A percentile compares a stretch with the other conserved stretches of the same genome.
These are phyloP conservation scores for Emmonsia crescens DNA, from an alignment of 2,329 filamentous ascomycete genomes.

Conservation along the genomic window DNA sequence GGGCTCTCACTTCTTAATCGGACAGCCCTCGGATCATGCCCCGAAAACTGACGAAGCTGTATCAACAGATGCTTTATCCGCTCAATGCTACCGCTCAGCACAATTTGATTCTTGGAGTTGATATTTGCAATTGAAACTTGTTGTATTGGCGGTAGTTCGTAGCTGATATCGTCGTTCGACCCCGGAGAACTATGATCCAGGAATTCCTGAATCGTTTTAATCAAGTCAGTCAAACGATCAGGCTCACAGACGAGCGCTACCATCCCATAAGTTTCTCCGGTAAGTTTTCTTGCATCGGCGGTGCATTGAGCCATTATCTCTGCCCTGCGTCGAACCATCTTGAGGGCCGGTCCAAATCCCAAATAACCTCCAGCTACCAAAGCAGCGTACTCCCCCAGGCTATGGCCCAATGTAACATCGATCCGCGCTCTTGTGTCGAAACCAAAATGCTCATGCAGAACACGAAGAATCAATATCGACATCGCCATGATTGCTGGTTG, in stretches of 20 bases:
- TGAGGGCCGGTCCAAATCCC: slow-evolving; percentile 63
- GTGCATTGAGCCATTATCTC: slow-evolving; percentile 76
- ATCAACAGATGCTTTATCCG: slow-evolving; percentile 70
- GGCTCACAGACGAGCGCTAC: slow-evolving; percentile 83
- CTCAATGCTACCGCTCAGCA: slow-evolving; percentile 76
- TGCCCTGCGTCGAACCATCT: slow-evolving; percentile 64
- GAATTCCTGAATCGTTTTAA: slow-evolving; percentile 68
- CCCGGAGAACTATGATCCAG: slow-evolving; percentile 58
- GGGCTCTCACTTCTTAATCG: slow-evolving; percentile 77
- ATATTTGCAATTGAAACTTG: slow-evolving; percentile 88
- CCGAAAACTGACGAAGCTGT: slow-evolving; percentile 78
- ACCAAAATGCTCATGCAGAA: slow-evolving; percentile 74
- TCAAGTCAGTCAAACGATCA: slow-evolving; percentile 57
- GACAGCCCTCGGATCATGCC: slow-evolving; percentile 82
- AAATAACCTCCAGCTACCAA: slow-evolving; percentile 77
- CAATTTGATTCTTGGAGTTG: slow-evolving; percentile 94
- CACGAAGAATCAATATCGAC: slow-evolving; percentile 75
- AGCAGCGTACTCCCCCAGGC: slow-evolving; percentile 84
- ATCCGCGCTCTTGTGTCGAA: slow-evolving; percentile 61
- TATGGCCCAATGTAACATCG: slow-evolving; percentile 81
- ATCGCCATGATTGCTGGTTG: slow-evolving; percentile 96
- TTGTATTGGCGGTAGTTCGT: slow-evolving; percentile 63
- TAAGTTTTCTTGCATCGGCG: slow-evolving; percentile 49
- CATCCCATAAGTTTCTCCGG: slow-evolving; percentile 85
- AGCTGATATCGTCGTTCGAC: slow-evolving; percentile 55